Conservation (phyloP, 164 flowering plant species). For the Paratinospora sagittata region DNA sequence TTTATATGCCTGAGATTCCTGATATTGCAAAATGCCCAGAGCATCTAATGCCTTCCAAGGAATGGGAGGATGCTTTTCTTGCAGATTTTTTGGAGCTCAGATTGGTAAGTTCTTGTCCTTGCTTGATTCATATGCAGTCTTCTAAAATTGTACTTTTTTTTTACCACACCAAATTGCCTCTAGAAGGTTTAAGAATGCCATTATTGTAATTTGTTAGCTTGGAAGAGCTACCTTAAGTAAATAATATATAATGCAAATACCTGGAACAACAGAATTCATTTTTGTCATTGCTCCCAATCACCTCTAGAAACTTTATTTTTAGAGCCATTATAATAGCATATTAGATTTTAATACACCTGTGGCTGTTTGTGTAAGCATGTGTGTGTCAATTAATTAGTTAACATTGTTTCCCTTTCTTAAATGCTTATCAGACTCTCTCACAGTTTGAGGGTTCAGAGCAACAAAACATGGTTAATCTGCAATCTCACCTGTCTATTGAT, state of each 20-base stretch:
- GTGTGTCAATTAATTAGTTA: not conserved
- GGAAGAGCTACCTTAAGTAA: too few species aligned
- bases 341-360: too few species aligned
- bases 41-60: slow-evolving; percentile 59
- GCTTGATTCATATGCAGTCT: not conserved
- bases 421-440: slow-evolving; percentile 38
- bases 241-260: too few species aligned
- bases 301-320: too few species aligned
- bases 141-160: too few species aligned
- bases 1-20: slow-evolving; percentile 87
- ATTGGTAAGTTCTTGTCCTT: slow-evolving; percentile 34
- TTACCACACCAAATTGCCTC: too few species aligned
- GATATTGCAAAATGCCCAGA: slow-evolving; percentile 66
- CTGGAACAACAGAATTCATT: too few species aligned
- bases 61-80: slow-evolving; percentile 81
- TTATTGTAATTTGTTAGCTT: too few species aligned
- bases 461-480: slow-evolving; percentile 7
- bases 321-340: too few species aligned
- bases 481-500: not conserved
- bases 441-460: slow-evolving; percentile 14
- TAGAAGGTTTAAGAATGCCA: too few species aligned
- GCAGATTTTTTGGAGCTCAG: slow-evolving; percentile 67
- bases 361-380: too few species aligned
- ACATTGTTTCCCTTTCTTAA: not conserved
- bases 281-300: too few species aligned